Evolutionary conservation across 331 rosid genomes (phyloP).

Genomic region (Malus hybrid): DNA sequence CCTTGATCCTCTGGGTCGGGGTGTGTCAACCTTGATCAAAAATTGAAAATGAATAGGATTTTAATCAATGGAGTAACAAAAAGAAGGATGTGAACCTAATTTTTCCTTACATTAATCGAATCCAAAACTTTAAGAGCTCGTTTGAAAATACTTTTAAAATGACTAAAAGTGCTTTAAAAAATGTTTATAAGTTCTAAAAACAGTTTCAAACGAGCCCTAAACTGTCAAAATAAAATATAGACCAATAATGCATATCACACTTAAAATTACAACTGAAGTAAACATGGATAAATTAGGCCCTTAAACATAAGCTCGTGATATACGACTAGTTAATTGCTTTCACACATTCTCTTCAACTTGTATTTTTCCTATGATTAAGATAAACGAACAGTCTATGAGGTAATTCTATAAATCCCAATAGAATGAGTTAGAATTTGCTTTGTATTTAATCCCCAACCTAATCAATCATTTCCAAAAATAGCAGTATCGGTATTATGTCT

Average conservation of each 20-base stretch:
- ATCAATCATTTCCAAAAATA: background rate
- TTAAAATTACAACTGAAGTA: background rate
- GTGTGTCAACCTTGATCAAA: too few relatives aligned
- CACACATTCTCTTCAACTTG: background rate
- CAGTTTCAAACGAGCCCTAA: too few relatives aligned
- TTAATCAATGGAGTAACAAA: too few relatives aligned
- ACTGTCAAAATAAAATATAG: background rate
- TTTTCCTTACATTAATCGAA: background rate
- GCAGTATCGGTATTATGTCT: background rate
- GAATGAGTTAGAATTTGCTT: background rate
- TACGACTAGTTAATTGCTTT: background rate
- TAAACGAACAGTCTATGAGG: background rate
- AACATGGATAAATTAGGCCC: background rate
- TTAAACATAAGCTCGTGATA: background rate
- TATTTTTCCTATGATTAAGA: background rate
- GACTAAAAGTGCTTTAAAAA: too few relatives aligned
- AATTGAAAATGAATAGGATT: too few relatives aligned
- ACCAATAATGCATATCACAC: background rate
- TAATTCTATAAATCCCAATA: background rate
- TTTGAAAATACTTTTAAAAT: too few relatives aligned
- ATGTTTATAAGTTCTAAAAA: too few relatives aligned
- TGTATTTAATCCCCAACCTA: background rate
- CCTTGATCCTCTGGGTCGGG: too few relatives aligned
- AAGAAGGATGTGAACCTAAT: too few relatives aligned
- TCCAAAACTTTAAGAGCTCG: too few relatives aligned